A percentile compares a stretch with the other conserved stretches of the same genome.
These are phyloP conservation scores for Myriosclerotinia curreyana DNA, from an alignment of 2,329 filamentous ascomycete species.

Conservation along the genomic window DNA sequence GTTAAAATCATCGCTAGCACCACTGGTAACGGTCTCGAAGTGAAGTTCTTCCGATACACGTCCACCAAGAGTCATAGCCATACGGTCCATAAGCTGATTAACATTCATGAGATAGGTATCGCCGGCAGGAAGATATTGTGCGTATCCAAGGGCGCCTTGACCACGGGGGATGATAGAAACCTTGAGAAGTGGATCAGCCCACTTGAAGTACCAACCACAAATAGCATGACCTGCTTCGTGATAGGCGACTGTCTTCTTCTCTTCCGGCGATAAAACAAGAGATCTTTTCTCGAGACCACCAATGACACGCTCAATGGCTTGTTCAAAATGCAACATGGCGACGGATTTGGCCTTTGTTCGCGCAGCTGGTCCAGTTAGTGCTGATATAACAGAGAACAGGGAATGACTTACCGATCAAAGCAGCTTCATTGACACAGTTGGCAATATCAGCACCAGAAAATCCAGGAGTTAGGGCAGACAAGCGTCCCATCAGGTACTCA, in stretches of 20 bases:
- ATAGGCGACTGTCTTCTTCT: slow-evolving; percentile 95
- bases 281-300: slow-evolving; percentile 98
- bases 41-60: slow-evolving; percentile 95
- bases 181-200: slow-evolving; percentile 95
- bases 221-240: slow-evolving; percentile 98
- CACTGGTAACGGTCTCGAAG: slow-evolving; percentile 93
- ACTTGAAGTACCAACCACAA: slow-evolving; percentile 96
- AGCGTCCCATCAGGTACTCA: slow-evolving; percentile 80
- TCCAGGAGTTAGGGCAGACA: slow-evolving; percentile 89
- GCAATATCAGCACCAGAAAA: slow-evolving; percentile 98
- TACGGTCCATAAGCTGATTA: slow-evolving; percentile 95
- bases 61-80: slow-evolving; percentile 98
- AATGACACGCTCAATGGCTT: slow-evolving; percentile 95
- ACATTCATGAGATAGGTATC: slow-evolving; percentile 96
- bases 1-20: slow-evolving; percentile 95
- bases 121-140: slow-evolving; percentile 88
- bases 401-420: slow-evolving; percentile 74
- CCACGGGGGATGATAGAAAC: slow-evolving; percentile 98
- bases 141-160: slow-evolving; percentile 89
- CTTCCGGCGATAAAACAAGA: slow-evolving; percentile 83
- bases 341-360: slow-evolving; percentile 77
- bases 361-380: slow-evolving; percentile 63
- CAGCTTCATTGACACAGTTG: slow-evolving; percentile 97
- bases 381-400: not conserved
- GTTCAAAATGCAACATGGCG: slow-evolving; percentile 88